Base-by-base conservation (phyloP, 1,284 basidiomycete genomes). In the Exsudoporus floridanus region DNA sequence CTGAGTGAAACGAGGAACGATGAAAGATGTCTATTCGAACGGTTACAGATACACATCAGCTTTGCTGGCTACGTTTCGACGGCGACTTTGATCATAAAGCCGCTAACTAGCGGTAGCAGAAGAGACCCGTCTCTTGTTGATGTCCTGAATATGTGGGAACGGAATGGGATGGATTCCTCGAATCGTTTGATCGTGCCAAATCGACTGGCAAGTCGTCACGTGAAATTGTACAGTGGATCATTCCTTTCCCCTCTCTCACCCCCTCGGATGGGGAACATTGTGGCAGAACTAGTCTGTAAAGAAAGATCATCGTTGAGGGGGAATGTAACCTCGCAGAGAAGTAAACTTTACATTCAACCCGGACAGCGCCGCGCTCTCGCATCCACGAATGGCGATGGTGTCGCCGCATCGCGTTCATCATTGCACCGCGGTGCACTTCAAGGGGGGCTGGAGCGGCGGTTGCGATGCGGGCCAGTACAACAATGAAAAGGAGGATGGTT, bases 401-500 rank as follows among this genome's bases (percentile, higher is more conserved):
- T 41, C 38, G 34, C 9, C 27, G 36, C 42, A 43, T 45, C 19
- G 7, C 7, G 16, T 18, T 10, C 9, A 45, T 37, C 28, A 48
- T 23, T n/a, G 28, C 10, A 35, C 23, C 23, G 21, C 33, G 46
- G 9, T 43, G 36, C 13, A 25, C 14, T 30, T 23, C 40, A 19
- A n/a, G 12, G 19, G 18, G 41, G 6, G 40, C 27, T 1, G 53
- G 49, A 27, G 58, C 57, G 0, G 60, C 49, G 3, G 31, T 38
- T 3, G 39, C 36, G 7, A 28, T 7, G 8, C 27, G 27, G 31
- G 35, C 40, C 18, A 61, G 28, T 10, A 37, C 19, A 16, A 33
- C 23, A 6, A 58, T 14, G 39, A 42, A 43, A 34, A 60, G 12
- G 18, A 55, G 30, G 31, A 58, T 27, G 23, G 13, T 25, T 2